A percentile compares a stretch with the other conserved stretches of the same genome.
Evolutionary conservation across 768 basidiomycete species (phyloP).

Genomic region (Suillus luteus): DNA sequence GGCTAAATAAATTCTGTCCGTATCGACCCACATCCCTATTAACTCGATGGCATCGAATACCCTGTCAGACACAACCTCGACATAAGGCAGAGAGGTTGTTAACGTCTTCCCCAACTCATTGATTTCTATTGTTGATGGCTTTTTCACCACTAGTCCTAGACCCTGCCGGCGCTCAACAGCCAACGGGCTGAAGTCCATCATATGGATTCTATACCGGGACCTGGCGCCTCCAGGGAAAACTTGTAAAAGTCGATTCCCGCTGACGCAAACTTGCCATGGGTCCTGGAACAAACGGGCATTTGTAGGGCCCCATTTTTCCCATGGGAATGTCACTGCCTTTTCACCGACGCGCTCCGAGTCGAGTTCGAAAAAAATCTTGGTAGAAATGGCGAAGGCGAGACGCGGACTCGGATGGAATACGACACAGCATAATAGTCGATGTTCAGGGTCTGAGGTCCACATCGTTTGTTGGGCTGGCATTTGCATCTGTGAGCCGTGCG

Average conservation of each 20-base stretch:
- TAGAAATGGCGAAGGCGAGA: not conserved
- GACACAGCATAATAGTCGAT: not conserved
- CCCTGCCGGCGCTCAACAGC: not conserved
- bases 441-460: constrained; percentile 1
- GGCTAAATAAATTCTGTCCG: not conserved
- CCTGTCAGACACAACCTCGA: constrained; percentile 3
- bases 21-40: not conserved
- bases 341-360: not conserved
- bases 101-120: not conserved
- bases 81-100: constrained; percentile 9
- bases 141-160: not conserved
- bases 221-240: not conserved
- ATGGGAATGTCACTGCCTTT: constrained; percentile 1
- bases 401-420: not conserved
- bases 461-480: not conserved
- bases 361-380: not conserved
- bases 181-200: constrained; percentile 4
- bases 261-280: not conserved
- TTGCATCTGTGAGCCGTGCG: not conserved
- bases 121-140: not conserved
- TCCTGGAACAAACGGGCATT: constrained; percentile 3
- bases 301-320: constrained; percentile 10
- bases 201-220: not conserved
- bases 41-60: not conserved
- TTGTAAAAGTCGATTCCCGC: not conserved